phyloP scores from a whole-genome alignment of 2,329 filamentous ascomycete species.

The Fusarium chaquense region DNA sequence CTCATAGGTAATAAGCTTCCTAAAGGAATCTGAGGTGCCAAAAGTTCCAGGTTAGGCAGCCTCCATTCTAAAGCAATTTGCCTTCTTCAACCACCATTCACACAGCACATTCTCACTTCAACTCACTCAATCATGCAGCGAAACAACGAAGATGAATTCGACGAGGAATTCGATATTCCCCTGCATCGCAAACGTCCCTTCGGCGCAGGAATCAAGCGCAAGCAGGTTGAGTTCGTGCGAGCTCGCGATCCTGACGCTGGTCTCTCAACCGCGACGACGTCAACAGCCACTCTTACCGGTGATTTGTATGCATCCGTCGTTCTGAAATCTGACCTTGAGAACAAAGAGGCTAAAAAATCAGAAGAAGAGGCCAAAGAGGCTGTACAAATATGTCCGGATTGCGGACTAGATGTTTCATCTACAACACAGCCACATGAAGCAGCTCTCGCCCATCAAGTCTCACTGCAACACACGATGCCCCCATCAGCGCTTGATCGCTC shows the following conservation, averaged over 20 bases:
- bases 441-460: constrained; percentile 78
- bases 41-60: constrained; percentile 10
- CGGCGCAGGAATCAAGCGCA: constrained; percentile 67
- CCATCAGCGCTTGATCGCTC: constrained; percentile 78
- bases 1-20: neutral
- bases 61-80: constrained; percentile 3
- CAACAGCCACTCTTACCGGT: constrained; percentile 50
- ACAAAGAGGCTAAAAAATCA: constrained; percentile 5
- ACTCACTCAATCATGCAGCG: constrained; percentile 46
- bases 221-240: constrained; percentile 68
- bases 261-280: constrained; percentile 32
- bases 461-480: constrained; percentile 75
- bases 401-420: constrained; percentile 52
- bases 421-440: constrained; percentile 63
- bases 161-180: constrained; percentile 60
- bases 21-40: neutral
- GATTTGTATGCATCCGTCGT: constrained; percentile 77
- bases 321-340: constrained; percentile 53
- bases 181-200: constrained; percentile 67
- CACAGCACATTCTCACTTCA: neutral
- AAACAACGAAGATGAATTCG: constrained; percentile 41
- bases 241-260: constrained; percentile 58
- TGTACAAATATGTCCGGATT: constrained; percentile 51
- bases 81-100: constrained; percentile 3
- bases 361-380: constrained; percentile 40